Percentiles rank a stretch among this genome's conserved stretches.
These are phyloP conservation scores for Chlamydomonas applanata DNA, from an alignment of 139 green algal genomes.

Conservation along the genomic window DNA sequence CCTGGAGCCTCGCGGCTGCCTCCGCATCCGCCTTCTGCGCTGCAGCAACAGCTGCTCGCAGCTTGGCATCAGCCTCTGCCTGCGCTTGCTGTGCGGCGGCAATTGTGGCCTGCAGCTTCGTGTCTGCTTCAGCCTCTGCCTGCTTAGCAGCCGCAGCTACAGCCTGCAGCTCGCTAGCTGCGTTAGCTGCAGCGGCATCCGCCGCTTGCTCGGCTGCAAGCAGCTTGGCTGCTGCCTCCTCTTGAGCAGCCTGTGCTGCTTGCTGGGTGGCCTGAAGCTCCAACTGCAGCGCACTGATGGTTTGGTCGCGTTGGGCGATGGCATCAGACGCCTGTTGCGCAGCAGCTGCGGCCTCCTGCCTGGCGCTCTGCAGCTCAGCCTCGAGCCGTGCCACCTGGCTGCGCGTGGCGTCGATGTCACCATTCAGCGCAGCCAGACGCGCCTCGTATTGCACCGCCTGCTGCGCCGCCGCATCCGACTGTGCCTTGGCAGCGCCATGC, in stretches of 20 bases:
- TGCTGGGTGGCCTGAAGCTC: background rate
- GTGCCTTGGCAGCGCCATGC: background rate
- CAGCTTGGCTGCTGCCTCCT: slow-evolving; percentile 12
- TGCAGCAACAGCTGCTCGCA: background rate
- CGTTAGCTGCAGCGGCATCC: background rate
- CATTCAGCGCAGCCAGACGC: background rate
- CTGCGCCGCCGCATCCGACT: background rate
- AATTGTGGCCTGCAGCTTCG: no score
- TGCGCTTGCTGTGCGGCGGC: background rate
- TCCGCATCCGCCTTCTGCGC: background rate
- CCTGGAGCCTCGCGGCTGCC: background rate
- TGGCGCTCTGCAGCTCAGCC: background rate
- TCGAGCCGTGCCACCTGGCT: background rate
- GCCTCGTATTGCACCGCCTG: background rate
- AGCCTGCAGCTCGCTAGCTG: background rate
- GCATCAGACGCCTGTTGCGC: background rate
- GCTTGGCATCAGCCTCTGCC: background rate
- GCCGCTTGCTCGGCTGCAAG: background rate
- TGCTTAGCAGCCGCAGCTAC: background rate
- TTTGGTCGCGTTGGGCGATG: no score
- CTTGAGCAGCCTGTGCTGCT: background rate
- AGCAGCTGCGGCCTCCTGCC: background rate
- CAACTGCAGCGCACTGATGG: background rate
- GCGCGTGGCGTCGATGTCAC: background rate
- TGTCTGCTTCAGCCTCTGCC: background rate